These are phyloP conservation scores for Pythium scleroteichum DNA, from an alignment of 352 stramenopile species.

Conservation along the genomic window DNA sequence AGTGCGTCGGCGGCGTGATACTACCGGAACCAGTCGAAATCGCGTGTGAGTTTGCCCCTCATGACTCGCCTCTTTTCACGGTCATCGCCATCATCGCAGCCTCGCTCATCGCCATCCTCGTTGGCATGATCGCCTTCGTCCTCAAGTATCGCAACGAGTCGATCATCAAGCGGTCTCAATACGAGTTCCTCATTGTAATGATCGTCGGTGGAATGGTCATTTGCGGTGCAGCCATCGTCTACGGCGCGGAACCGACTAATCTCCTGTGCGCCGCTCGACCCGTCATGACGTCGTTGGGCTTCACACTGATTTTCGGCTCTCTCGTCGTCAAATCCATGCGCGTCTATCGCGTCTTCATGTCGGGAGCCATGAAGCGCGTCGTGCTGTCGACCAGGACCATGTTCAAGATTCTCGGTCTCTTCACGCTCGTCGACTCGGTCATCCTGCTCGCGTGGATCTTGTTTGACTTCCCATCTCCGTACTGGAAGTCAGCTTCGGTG, in stretches of 20 bases:
- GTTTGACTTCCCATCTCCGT: slow-evolving; percentile 35
- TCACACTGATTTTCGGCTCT: slow-evolving; percentile 30
- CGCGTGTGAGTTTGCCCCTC: slow-evolving; percentile 38
- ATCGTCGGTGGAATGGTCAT: slow-evolving; percentile 53
- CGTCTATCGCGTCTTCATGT: slow-evolving; percentile 35
- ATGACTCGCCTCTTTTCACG: slow-evolving; percentile 6
- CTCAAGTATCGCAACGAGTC: slow-evolving; percentile 30
- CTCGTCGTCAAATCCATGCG: slow-evolving; percentile 35
- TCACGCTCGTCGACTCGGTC: slow-evolving; percentile 24
- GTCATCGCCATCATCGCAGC: slow-evolving; percentile 19
- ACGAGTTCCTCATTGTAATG: slow-evolving; percentile 58
- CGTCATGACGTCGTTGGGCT: slow-evolving; percentile 26
- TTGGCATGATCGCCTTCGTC: slow-evolving; percentile 24
- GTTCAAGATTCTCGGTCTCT: slow-evolving; percentile 22
- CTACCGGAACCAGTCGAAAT: slow-evolving; percentile 25
- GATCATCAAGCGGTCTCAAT: slow-evolving; percentile 74
- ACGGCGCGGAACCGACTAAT: slow-evolving; percentile 40
- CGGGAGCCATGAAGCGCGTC: slow-evolving; percentile 23
- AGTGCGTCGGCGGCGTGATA: slow-evolving; percentile 36
- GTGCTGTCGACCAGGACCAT: slow-evolving; percentile 21
- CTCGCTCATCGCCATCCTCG: background rate
- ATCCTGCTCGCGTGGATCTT: slow-evolving; percentile 28
- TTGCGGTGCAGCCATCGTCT: slow-evolving; percentile 38
- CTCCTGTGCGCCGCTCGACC: slow-evolving; percentile 35
- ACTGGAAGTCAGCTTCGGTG: slow-evolving; percentile 9